These are phyloP conservation scores for Diutina scorzettiae DNA, from an alignment of 1,139 yeast species.

Conservation along the genomic window DNA sequence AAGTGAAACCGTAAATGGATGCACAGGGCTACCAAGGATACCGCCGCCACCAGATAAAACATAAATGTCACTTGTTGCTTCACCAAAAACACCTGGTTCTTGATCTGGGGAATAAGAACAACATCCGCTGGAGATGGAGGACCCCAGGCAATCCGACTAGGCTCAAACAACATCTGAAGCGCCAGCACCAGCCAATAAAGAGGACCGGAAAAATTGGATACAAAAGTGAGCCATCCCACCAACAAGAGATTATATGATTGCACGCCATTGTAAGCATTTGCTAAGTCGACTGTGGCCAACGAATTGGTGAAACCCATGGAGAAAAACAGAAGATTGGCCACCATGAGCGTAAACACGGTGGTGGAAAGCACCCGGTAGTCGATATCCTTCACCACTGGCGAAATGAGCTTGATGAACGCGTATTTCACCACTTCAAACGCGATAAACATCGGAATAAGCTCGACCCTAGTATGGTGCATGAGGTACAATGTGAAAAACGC, in stretches of 20 bases:
- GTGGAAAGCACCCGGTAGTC: background rate
- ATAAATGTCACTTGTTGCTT: constrained; percentile 25
- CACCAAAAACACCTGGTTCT: constrained; percentile 20
- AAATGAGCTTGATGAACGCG: constrained; percentile 12
- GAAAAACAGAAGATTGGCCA: constrained; percentile 56
- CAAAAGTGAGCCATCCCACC: constrained; percentile 70
- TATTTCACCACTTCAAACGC: constrained; percentile 32
- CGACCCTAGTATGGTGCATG: constrained; percentile 56
- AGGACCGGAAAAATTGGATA: constrained; percentile 78
- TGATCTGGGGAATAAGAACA: background rate
- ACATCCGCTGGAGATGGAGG: background rate
- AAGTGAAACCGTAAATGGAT: constrained; percentile 67
- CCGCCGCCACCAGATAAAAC: constrained; percentile 50
- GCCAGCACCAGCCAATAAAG: constrained; percentile 68
- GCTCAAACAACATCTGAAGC: constrained; percentile 29
- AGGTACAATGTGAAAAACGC: constrained; percentile 41
- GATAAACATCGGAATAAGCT: constrained; percentile 60
- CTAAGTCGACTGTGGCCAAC: constrained; percentile 77
- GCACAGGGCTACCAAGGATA: constrained; percentile 58
- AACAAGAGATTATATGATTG: constrained; percentile 51
- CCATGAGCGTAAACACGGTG: background rate
- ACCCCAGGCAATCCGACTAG: background rate
- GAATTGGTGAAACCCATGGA: constrained; percentile 89
- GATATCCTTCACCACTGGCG: background rate
- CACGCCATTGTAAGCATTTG: constrained; percentile 88